Evolutionary conservation across 1,284 basidiomycete genomes (phyloP).

Genomic region (Cryptococcus hybrid): DNA sequence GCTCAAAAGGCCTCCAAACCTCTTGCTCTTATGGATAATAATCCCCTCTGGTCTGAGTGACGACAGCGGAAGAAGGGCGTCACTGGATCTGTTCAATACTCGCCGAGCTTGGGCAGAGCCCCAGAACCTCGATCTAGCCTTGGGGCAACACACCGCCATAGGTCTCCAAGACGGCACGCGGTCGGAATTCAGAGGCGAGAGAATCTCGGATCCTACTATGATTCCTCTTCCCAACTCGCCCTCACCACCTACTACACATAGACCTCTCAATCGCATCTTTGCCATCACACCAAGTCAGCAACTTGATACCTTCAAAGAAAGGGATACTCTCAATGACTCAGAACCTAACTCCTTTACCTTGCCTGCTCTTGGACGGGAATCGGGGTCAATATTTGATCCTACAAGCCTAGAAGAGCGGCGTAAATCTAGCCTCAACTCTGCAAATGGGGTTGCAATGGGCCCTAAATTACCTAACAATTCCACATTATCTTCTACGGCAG

Average conservation of each 20-base stretch:
- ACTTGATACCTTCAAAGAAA: conserved; percentile 12
- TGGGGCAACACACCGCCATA: conserved; percentile 14
- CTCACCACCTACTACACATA: background rate
- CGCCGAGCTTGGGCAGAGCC: conserved; percentile 8
- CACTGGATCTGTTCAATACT: conserved; percentile 7
- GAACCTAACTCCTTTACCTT: conserved; percentile 44
- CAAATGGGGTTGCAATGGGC: background rate
- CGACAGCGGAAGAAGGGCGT: background rate
- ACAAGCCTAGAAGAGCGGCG: conserved; percentile 25
- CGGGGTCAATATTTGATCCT: conserved; percentile 44
- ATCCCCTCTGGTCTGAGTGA: background rate
- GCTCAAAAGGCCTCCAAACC: conserved; percentile 19
- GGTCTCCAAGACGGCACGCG: conserved; percentile 6
- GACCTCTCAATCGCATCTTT: too few relatives aligned
- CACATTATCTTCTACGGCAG: background rate
- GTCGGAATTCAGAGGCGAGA: conserved; percentile 6
- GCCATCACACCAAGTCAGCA: background rate
- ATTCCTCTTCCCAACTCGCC: conserved; percentile 27
- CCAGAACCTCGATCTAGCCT: conserved; percentile 9
- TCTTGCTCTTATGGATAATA: conserved; percentile 14
- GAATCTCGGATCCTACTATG: conserved; percentile 22
- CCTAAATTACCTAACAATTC: background rate
- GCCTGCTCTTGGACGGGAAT: conserved; percentile 34
- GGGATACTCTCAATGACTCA: background rate
- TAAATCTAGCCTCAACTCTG: conserved; percentile 5